These are phyloP conservation scores for Tetrapisispora iriomotensis DNA, from an alignment of 805 yeast genomes.

Conservation along the genomic window DNA sequence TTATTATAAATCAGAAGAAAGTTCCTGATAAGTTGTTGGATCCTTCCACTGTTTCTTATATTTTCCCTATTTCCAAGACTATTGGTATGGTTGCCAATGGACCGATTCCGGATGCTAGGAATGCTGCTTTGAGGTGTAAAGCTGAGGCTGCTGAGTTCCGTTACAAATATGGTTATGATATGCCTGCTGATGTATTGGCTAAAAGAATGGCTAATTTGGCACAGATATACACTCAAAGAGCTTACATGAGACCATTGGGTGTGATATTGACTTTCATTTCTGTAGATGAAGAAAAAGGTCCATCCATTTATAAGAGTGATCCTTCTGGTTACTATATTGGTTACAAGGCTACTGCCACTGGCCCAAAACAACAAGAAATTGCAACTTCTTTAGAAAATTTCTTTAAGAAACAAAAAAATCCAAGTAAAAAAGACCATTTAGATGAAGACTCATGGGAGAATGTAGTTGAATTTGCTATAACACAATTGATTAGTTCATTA, in stretches of 20 bases:
- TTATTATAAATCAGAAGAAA: conserved; percentile 87
- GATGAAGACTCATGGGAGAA: conserved; percentile 70
- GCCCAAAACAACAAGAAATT: conserved; percentile 96
- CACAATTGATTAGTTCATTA: conserved; percentile 73
- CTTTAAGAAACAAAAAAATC: conserved; percentile 43
- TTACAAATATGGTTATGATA: conserved; percentile 90
- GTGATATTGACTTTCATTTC: conserved; percentile 84
- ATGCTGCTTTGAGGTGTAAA: conserved; percentile 82
- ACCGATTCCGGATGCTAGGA: conserved; percentile 90
- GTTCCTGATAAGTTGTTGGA: conserved; percentile 92
- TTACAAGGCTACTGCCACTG: conserved; percentile 86
- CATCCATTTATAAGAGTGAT: conserved; percentile 83
- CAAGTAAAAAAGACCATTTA: conserved; percentile 26
- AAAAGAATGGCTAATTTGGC: conserved; percentile 93
- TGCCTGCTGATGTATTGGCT: conserved; percentile 88
- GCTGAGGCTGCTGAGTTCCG: conserved; percentile 93
- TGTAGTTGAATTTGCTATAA: conserved; percentile 82
- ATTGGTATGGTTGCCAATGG: conserved; percentile 93
- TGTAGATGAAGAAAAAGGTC: conserved; percentile 84
- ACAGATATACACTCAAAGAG: conserved; percentile 94
- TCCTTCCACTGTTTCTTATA: conserved; percentile 73
- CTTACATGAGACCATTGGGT: conserved; percentile 97
- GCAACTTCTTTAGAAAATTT: conserved; percentile 83
- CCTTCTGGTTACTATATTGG: conserved; percentile 96
- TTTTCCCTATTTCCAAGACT: conserved; percentile 69